phyloP scores from a whole-genome alignment of 495 filamentous ascomycete genomes.

The Penicillium argentinense region DNA sequence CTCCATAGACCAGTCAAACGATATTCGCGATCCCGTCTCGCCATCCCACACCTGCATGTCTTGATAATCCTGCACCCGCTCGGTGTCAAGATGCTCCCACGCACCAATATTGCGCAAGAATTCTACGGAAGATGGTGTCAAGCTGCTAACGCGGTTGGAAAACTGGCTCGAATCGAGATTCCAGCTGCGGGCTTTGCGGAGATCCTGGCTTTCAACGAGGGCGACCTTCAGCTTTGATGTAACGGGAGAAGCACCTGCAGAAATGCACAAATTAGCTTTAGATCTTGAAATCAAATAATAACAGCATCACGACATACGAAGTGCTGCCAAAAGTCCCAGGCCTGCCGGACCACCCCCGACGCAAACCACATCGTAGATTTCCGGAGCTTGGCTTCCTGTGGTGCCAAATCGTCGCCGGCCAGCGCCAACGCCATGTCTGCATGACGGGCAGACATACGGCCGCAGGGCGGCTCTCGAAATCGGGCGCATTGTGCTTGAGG shows the following conservation, averaged over 20 bases:
- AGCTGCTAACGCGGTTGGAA: constrained; percentile 91
- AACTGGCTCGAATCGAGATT: constrained; percentile 65
- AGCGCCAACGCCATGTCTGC: constrained; percentile 30
- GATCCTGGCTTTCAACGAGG: constrained; percentile 85
- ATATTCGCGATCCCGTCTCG: constrained; percentile 78
- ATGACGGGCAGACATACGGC: constrained; percentile 44
- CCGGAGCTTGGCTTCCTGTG: constrained; percentile 25
- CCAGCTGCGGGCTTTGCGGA: constrained; percentile 63
- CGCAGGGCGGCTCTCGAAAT: constrained; percentile 34
- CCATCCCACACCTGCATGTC: constrained; percentile 98
- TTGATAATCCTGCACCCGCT: constrained; percentile 81
- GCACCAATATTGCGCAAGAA: constrained; percentile 79
- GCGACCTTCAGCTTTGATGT: constrained; percentile 81
- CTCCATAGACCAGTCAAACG: constrained; percentile 73
- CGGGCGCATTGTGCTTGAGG: constrained; percentile 35
- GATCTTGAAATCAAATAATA: not conserved
- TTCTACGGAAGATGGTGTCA: constrained; percentile 78
- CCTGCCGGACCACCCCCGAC: constrained; percentile 97
- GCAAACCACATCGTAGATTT: constrained; percentile 90
- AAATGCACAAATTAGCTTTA: not conserved
- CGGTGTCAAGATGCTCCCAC: constrained; percentile 71
- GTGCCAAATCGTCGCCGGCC: constrained; percentile 33
- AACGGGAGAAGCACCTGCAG: constrained; percentile 60
- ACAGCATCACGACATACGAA: constrained; percentile 63
- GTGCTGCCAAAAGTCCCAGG: constrained; percentile 79